Evolutionary conservation across 2,329 filamentous ascomycete species (phyloP), one percentile per base, ranked within the genome.

Genomic region (Xylaria sp.): DNA sequence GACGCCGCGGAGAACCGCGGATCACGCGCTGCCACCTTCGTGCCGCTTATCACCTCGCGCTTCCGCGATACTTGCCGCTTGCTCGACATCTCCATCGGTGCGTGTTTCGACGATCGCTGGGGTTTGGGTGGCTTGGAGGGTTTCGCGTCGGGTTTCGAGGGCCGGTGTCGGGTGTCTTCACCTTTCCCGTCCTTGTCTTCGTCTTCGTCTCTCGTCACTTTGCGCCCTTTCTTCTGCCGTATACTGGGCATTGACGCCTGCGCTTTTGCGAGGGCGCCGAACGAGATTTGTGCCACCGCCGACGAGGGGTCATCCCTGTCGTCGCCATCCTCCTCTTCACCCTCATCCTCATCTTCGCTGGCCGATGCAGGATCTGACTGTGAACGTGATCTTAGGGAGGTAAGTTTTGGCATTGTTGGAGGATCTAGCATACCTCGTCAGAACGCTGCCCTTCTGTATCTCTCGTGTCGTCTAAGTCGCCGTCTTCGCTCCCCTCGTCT

Each of bases 211-310:
- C 73, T 64, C 60, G 68, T 67, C 1, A 4, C 13, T 58, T 69
- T 72, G 60, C 67, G 64, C 53, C 68, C 61, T 66, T 59, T 62
- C 68, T 70, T 68, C 63, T 57, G 70, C 57, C 49, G 72, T 68
- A 33, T 48, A 35, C 66, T 67, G 73, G 79, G 80, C 31, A 96
- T 77, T 0, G 87, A 85, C 38, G 88, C 88, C 79, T 96, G 92
- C 1, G 93, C 93, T 80, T 92, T 91, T 66, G 91, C 92, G 40
- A 97, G 82, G n/a, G 91, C 91, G 65, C 93, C 93, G 72, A 98
- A 97, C 23, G 93, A 95, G 67, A 97, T 87, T 63, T 83, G 81
- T 8, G 85, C 79, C 44, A 82, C 77, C 60, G 83, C 81, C 58
- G 83, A 74, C 17, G 75, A 76, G 5, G 78, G 71, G 53, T 68